These are phyloP conservation scores for Naganishia kalamii DNA, from an alignment of 768 basidiomycete species.

Conservation along the genomic window DNA sequence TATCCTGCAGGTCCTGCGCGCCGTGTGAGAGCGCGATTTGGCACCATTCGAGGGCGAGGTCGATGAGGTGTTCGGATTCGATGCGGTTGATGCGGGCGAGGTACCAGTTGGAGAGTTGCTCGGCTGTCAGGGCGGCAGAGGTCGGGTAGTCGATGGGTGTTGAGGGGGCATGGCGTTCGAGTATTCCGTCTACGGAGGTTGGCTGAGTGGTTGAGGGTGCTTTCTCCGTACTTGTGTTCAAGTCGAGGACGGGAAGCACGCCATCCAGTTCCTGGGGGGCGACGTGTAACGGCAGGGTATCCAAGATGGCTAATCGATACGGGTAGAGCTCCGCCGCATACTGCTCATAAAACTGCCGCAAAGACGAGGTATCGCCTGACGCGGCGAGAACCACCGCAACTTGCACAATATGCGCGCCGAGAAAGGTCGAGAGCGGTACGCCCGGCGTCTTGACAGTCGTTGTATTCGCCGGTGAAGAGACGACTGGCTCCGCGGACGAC, in stretches of 20 bases:
- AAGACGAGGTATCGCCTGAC: constrained; percentile 55
- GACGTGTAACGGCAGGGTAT: constrained; percentile 66
- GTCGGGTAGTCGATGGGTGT: background rate
- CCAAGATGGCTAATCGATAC: constrained; percentile 62
- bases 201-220: background rate
- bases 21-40: constrained; percentile 82
- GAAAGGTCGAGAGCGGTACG: constrained; percentile 58
- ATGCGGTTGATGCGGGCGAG: constrained; percentile 58
- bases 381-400: constrained; percentile 65
- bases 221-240: background rate
- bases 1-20: constrained; percentile 67
- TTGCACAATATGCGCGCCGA: constrained; percentile 56
- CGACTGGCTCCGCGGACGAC: constrained; percentile 23
- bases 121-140: constrained; percentile 49
- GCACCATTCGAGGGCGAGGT: constrained; percentile 67
- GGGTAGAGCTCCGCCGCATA: constrained; percentile 62
- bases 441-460: constrained; percentile 3
- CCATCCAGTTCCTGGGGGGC: constrained; percentile 52
- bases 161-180: constrained; percentile 11
- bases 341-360: constrained; percentile 57
- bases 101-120: constrained; percentile 70
- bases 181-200: background rate
- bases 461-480: constrained; percentile 21
- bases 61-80: constrained; percentile 65
- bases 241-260: background rate